A percentile compares a stretch with the other conserved stretches of the same genome.
These are phyloP conservation scores for Gloeostereum incarnatum DNA, from an alignment of 768 basidiomycete species.

Conservation along the genomic window DNA sequence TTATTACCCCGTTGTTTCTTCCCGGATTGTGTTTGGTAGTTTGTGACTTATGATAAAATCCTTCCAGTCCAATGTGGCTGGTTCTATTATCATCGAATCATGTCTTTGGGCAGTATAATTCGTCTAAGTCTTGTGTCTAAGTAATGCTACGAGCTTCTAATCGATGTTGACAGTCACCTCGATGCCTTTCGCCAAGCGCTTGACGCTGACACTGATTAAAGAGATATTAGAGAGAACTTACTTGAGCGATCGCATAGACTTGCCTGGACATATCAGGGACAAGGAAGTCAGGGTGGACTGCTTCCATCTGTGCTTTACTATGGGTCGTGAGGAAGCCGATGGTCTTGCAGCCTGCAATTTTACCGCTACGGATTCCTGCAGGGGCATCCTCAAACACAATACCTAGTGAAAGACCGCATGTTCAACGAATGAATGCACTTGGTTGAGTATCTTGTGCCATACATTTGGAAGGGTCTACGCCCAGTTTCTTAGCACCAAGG, in stretches of 20 bases:
- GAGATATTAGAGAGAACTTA: too few relatives aligned
- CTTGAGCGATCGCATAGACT: too few relatives aligned
- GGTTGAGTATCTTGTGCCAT: slow-evolving; percentile 11
- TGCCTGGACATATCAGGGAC: slow-evolving; percentile 67
- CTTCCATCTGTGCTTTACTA: slow-evolving; percentile 55
- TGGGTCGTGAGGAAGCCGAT: slow-evolving; percentile 82
- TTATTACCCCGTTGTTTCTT: background rate
- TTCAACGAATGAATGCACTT: slow-evolving; percentile 4
- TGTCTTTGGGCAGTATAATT: too few relatives aligned
- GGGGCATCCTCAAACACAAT: slow-evolving; percentile 93
- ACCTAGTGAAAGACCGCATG: slow-evolving; percentile 25
- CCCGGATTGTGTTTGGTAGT: too few relatives aligned
- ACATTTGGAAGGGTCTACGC: slow-evolving; percentile 57
- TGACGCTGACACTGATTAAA: too few relatives aligned
- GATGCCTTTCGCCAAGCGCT: slow-evolving; percentile 26
- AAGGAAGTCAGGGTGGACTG: slow-evolving; percentile 54
- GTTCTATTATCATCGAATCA: too few relatives aligned
- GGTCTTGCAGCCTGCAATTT: slow-evolving; percentile 76
- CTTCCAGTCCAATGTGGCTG: too few relatives aligned
- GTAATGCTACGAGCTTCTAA: too few relatives aligned
- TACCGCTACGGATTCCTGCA: slow-evolving; percentile 71
- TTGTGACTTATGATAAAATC: too few relatives aligned
- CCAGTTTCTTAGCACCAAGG: slow-evolving; percentile 67
- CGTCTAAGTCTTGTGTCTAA: too few relatives aligned
- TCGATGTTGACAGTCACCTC: slow-evolving; percentile 32